Conservation (phyloP, 441 rosid species). For the Euphorbia corollata region DNA sequence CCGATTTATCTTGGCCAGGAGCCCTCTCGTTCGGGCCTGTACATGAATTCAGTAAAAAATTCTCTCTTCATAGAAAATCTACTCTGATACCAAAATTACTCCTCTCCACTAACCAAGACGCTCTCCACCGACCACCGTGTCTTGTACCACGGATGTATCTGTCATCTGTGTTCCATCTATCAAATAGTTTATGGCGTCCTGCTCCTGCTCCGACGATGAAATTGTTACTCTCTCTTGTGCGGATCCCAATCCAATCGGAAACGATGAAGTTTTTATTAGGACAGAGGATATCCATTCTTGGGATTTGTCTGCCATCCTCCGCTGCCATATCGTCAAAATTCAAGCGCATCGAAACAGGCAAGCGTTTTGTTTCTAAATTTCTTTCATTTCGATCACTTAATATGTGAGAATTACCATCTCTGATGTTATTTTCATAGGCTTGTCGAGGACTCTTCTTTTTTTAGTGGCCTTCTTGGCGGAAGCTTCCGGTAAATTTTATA, state of each 20-base stretch:
- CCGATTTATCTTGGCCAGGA: too few species aligned
- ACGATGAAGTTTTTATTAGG: constrained; percentile 32
- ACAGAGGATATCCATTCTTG: constrained; percentile 42
- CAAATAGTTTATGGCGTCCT: constrained; percentile 34
- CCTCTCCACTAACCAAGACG: neutral
- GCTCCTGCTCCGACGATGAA: constrained; percentile 30
- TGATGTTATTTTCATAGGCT: constrained; percentile 35
- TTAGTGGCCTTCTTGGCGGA: constrained; percentile 57
- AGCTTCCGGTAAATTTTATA: constrained; percentile 48
- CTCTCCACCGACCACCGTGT: neutral
- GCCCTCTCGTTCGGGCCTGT: too few species aligned
- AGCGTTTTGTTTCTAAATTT: constrained; percentile 13
- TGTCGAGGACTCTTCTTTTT: constrained; percentile 50
- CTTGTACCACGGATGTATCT: too few species aligned
- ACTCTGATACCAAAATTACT: neutral
- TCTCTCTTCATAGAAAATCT: too few species aligned
- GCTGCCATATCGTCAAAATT: constrained; percentile 36
- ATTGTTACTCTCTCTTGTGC: constrained; percentile 38
- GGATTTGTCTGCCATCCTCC: constrained; percentile 41
- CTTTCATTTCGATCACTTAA: neutral
- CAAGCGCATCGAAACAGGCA: constrained; percentile 50
- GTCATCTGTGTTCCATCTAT: neutral
- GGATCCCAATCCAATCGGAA: constrained; percentile 23
- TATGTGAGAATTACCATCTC: neutral
- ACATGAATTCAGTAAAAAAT: too few species aligned